Evolutionary conservation across 2,329 filamentous ascomycete species (phyloP).

Genomic region (Botrytis sinoallii): DNA sequence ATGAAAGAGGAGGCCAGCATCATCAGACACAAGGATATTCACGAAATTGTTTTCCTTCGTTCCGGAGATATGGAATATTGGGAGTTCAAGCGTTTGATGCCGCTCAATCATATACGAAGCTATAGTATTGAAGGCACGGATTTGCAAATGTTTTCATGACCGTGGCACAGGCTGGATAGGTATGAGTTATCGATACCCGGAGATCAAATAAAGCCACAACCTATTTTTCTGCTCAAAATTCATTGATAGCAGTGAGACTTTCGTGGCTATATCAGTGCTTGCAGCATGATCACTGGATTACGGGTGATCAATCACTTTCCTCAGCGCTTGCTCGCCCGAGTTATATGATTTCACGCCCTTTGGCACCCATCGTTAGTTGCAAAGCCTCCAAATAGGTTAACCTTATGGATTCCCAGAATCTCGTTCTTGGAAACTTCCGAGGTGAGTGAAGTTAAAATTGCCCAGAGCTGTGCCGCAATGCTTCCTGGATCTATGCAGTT

Average conservation of each 20-base stretch:
- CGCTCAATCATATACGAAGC: neutral
- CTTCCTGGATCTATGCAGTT: neutral
- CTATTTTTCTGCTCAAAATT: neutral
- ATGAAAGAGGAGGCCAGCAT: neutral
- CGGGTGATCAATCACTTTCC: neutral
- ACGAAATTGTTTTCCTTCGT: neutral
- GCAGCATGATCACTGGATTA: neutral
- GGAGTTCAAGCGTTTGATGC: accelerated
- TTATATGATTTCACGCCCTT: neutral
- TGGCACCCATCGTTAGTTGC: neutral
- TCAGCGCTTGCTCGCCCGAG: neutral
- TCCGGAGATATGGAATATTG: neutral
- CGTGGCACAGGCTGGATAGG: neutral
- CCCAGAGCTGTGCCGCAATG: neutral
- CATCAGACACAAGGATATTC: neutral
- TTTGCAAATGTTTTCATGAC: too few relatives aligned
- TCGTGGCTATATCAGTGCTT: neutral
- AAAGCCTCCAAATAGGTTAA: neutral
- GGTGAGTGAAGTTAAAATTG: neutral
- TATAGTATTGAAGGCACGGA: neutral
- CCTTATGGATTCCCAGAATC: neutral
- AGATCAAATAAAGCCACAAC: neutral
- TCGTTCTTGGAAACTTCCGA: neutral
- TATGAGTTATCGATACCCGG: neutral
- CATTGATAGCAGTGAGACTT: neutral